Evolutionary conservation across 768 basidiomycete genomes (phyloP).

Genomic region (Serendipita sp.): DNA sequence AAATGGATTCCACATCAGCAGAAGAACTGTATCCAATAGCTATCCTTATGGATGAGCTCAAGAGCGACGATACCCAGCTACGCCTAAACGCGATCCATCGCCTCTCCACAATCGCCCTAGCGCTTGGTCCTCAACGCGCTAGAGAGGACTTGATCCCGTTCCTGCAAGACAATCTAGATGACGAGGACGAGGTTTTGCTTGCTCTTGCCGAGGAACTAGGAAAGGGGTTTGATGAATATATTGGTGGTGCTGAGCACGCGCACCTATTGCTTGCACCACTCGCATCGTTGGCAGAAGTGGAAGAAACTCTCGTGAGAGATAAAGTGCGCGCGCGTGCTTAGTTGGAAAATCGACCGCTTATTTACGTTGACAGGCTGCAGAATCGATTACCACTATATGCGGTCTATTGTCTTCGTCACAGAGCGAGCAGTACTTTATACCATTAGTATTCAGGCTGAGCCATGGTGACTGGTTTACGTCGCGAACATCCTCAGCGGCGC

Average conservation of each 20-base stretch:
- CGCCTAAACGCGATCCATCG: slow-evolving; percentile 94
- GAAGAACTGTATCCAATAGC: slow-evolving; percentile 80
- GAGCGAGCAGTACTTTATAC: slow-evolving; percentile 81
- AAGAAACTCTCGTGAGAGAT: slow-evolving; percentile 94
- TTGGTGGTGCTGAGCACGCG: slow-evolving; percentile 76
- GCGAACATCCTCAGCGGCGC: slow-evolving; percentile 83
- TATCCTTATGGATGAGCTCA: slow-evolving; percentile 93
- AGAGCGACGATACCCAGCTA: slow-evolving; percentile 92
- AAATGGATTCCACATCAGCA: slow-evolving; percentile 7
- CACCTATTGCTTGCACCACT: slow-evolving; percentile 80
- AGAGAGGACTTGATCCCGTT: slow-evolving; percentile 92
- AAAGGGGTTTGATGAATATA: slow-evolving; percentile 79
- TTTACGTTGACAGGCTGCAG: slow-evolving; percentile 51
- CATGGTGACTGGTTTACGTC: slow-evolving; percentile 98
- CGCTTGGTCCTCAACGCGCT: slow-evolving; percentile 86
- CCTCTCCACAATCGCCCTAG: slow-evolving; percentile 93
- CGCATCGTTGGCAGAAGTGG: slow-evolving; percentile 89
- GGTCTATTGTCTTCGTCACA: slow-evolving; percentile 57
- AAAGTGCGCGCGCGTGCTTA: slow-evolving; percentile 39
- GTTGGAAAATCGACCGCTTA: neutral
- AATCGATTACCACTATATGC: slow-evolving; percentile 85
- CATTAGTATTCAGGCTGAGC: slow-evolving; percentile 74
- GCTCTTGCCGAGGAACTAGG: slow-evolving; percentile 94
- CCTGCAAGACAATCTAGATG: slow-evolving; percentile 96
- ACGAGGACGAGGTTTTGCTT: slow-evolving; percentile 94